These are phyloP conservation scores for Ophiostoma himal-ulmi DNA, from an alignment of 2,329 filamentous ascomycete species.

Conservation along the genomic window DNA sequence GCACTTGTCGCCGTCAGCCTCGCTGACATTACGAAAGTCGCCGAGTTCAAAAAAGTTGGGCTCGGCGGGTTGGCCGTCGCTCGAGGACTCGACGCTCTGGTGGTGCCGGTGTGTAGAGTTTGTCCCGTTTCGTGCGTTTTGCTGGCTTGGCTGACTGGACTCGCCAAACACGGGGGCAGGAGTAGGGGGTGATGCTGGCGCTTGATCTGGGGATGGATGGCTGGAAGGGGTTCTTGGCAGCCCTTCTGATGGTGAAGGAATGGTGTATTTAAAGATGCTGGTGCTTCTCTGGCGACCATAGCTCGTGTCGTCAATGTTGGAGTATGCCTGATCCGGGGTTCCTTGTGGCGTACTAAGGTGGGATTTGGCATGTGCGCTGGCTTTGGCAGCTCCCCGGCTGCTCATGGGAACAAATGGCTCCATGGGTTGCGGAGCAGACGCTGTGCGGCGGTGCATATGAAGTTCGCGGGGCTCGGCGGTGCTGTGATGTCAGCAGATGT, in stretches of 20 bases:
- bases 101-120: background rate
- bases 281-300: background rate
- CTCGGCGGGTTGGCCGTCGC: background rate
- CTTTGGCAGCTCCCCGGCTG: background rate
- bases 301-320: background rate
- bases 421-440: background rate
- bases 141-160: background rate
- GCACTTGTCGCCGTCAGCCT: slow-evolving; percentile 34
- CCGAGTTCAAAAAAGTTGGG: background rate
- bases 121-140: background rate
- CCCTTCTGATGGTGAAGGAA: background rate
- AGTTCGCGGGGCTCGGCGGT: background rate
- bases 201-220: background rate
- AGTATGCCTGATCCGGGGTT: background rate
- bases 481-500: background rate
- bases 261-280: background rate
- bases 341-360: background rate
- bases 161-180: background rate
- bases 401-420: background rate
- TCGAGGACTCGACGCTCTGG: background rate
- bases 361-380: background rate
- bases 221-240: background rate
- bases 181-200: background rate
- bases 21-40: background rate
- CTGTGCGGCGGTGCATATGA: background rate